A percentile compares a stretch with the other conserved stretches of the same genome.
Evolutionary conservation across 257 asterid species (phyloP).

Genomic region (Solanum phureja): DNA sequence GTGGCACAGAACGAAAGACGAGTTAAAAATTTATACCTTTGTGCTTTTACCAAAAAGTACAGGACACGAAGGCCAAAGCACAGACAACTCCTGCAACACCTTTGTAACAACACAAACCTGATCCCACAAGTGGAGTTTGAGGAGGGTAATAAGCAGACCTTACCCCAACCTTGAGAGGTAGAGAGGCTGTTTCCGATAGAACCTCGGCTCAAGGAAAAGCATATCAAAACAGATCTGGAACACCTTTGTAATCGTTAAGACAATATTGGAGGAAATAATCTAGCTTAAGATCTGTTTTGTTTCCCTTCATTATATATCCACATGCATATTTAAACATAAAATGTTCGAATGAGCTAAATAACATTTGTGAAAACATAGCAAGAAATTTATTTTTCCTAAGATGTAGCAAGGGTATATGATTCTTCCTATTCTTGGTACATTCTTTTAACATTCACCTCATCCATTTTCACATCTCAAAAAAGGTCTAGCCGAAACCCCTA

Average conservation of each 20-base stretch:
- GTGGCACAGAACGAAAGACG: conserved; percentile 12
- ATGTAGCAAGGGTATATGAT: not conserved
- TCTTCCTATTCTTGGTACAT: not conserved
- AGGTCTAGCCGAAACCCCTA: not conserved
- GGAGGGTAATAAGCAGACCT: not conserved
- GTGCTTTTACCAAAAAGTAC: not conserved
- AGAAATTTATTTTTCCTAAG: not conserved
- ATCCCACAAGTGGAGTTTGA: not conserved
- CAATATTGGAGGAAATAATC: not conserved
- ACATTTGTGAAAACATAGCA: not conserved
- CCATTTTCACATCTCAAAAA: not conserved
- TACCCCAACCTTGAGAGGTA: not conserved
- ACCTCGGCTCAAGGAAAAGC: not conserved
- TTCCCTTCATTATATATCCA: not conserved
- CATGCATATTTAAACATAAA: not conserved
- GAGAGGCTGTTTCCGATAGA: not conserved
- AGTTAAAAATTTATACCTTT: not conserved
- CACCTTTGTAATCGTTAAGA: not conserved
- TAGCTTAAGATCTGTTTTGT: not conserved
- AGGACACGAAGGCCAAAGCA: not conserved
- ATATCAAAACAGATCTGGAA: not conserved
- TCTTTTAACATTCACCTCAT: not conserved
- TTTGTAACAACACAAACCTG: not conserved
- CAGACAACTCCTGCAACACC: not conserved
- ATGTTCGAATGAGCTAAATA: not conserved